phyloP scores from a whole-genome alignment of 2,329 filamentous ascomycete species.

The Elsinoe arachidis region DNA sequence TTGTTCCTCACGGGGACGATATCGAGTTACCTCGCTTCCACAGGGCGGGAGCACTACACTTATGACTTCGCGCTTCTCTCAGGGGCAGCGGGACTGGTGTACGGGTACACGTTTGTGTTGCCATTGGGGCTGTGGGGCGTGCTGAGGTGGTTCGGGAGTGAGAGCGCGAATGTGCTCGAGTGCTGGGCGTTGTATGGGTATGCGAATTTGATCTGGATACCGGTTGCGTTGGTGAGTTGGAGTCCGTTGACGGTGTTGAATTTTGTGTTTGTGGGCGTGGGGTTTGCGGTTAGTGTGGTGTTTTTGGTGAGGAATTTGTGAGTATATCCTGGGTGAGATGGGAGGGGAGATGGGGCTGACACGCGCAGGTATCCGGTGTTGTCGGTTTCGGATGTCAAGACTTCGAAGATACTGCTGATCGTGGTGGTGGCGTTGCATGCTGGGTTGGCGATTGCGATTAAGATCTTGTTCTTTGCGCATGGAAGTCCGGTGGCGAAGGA shows the following conservation, averaged over 20 bases:
- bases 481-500: slow-evolving; percentile 8
- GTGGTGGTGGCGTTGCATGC: slow-evolving; percentile 78
- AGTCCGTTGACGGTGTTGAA: slow-evolving; percentile 75
- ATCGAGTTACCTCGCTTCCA: slow-evolving; percentile 71
- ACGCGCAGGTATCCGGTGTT: slow-evolving; percentile 58
- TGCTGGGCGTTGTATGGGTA: slow-evolving; percentile 96
- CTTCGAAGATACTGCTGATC: slow-evolving; percentile 77
- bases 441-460: slow-evolving; percentile 86
- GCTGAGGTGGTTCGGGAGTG: slow-evolving; percentile 90
- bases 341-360: slow-evolving; percentile 2
- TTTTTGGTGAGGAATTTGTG: slow-evolving; percentile 82
- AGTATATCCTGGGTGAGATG: slow-evolving; percentile 11
- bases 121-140: slow-evolving; percentile 79
- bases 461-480: slow-evolving; percentile 87
- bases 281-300: slow-evolving; percentile 71
- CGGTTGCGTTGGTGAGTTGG: slow-evolving; percentile 85
- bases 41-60: slow-evolving; percentile 61
- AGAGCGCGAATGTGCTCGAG: slow-evolving; percentile 86
- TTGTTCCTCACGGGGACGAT: slow-evolving; percentile 93
- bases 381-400: slow-evolving; percentile 84
- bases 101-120: slow-evolving; percentile 82
- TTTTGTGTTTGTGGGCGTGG: slow-evolving; percentile 84
- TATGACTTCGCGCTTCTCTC: slow-evolving; percentile 89
- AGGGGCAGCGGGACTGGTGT: slow-evolving; percentile 83
- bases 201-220: slow-evolving; percentile 94